phyloP scores from a whole-genome alignment of 2,329 filamentous ascomycete species.

The Elsinoe arachidis region DNA sequence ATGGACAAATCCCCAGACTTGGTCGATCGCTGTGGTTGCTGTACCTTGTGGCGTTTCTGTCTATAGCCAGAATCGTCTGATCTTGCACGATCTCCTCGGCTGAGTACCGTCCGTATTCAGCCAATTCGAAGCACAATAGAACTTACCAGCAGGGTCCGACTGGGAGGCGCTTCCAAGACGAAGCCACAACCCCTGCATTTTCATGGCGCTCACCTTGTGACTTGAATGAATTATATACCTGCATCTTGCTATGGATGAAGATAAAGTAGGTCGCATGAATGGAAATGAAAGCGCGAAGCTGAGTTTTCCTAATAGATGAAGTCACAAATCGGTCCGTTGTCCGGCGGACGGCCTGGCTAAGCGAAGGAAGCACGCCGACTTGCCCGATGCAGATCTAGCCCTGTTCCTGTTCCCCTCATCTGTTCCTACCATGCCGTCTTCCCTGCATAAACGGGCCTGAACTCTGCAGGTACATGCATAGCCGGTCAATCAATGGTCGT shows the following conservation, averaged over 20 bases:
- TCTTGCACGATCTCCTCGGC: not conserved
- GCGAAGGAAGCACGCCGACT: conserved; percentile 8
- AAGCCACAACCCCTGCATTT: not conserved
- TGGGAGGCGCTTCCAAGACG: not conserved
- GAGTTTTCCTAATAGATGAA: conserved; percentile 11
- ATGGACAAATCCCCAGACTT: not conserved
- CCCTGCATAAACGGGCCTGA: not conserved
- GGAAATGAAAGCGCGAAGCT: not conserved
- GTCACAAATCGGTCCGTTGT: not conserved
- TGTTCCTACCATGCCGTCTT: not conserved
- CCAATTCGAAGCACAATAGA: not conserved
- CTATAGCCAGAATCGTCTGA: not conserved
- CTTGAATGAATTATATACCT: not conserved
- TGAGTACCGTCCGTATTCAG: conserved; percentile 1
- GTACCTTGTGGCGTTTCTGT: not conserved
- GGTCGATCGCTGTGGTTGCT: not conserved
- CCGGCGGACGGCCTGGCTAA: not conserved
- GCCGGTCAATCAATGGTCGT: not conserved
- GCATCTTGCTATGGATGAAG: not conserved
- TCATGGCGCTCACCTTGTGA: not conserved
- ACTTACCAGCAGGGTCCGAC: not conserved
- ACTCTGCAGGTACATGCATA: conserved; percentile 6
- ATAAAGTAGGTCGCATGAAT: not conserved
- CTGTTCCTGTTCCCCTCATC: not conserved
- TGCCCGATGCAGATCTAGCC: conserved; percentile 9